Evolutionary conservation across 352 stramenopile genomes (phyloP).

Genomic region (Phytopythium litorale): DNA sequence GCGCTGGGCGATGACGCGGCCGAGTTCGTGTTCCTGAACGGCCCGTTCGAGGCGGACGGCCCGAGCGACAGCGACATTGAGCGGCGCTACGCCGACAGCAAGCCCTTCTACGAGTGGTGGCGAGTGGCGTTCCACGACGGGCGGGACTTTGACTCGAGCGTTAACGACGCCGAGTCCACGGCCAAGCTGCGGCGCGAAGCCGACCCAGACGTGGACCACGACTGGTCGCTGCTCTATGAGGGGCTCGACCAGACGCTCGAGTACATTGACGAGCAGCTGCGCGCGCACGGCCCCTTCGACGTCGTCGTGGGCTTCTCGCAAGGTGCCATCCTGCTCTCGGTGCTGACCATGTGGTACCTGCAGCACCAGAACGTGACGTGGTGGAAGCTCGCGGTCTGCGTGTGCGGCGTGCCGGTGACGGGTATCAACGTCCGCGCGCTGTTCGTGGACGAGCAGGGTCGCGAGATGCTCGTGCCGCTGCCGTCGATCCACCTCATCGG

Average conservation of each 20-base stretch:
- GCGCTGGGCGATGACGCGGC: no score
- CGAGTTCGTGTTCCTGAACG: no score
- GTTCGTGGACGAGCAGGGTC: constrained; percentile 34
- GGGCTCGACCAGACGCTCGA: constrained; percentile 38
- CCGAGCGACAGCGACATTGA: constrained; percentile 14
- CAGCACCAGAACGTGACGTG: constrained; percentile 26
- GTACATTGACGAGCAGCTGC: constrained; percentile 54
- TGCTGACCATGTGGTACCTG: constrained; percentile 56
- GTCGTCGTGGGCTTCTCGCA: constrained; percentile 77
- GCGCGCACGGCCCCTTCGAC: constrained; percentile 60
- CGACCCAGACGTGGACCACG: background rate
- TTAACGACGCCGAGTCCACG: constrained; percentile 26
- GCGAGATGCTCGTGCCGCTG: constrained; percentile 32
- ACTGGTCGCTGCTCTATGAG: constrained; percentile 23
- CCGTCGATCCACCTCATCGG: constrained; percentile 57
- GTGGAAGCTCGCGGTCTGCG: constrained; percentile 52
- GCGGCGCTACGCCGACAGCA: constrained; percentile 7
- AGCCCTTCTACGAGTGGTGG: constrained; percentile 79
- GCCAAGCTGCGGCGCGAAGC: constrained; percentile 16
- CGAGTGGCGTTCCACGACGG: constrained; percentile 14
- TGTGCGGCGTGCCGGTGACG: constrained; percentile 30
- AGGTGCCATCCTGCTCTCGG: constrained; percentile 55
- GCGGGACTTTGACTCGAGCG: constrained; percentile 33
- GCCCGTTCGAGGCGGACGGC: constrained; percentile 7
- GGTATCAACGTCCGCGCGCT: constrained; percentile 31